Evolutionary conservation across 805 yeast genomes (phyloP).

Genomic region (Nakazawaea ishiwadae): DNA sequence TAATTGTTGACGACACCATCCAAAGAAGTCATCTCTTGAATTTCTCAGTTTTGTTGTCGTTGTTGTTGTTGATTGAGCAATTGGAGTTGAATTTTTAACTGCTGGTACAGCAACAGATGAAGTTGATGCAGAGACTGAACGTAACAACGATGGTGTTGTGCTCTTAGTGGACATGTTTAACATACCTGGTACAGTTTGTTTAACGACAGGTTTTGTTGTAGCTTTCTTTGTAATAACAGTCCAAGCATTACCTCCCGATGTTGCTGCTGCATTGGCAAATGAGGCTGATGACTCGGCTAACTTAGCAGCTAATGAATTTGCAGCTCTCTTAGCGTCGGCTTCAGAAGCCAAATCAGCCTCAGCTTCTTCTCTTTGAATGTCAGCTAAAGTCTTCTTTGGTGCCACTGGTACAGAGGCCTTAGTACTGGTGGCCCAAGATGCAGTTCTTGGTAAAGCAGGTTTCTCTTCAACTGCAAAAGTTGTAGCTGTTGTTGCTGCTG

Average conservation of each 20-base stretch:
- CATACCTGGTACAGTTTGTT: slow-evolving; percentile 6
- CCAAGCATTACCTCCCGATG: slow-evolving; percentile 24
- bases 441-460: slow-evolving; percentile 25
- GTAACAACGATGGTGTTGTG: slow-evolving; percentile 28
- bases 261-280: slow-evolving; percentile 17
- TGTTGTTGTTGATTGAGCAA: slow-evolving; percentile 7
- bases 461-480: slow-evolving; percentile 17
- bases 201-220: slow-evolving; percentile 20
- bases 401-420: slow-evolving; percentile 15
- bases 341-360: slow-evolving; percentile 26
- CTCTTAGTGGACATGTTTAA: slow-evolving; percentile 12
- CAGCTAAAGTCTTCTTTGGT: slow-evolving; percentile 50
- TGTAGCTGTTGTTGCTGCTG: slow-evolving; percentile 1
- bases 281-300: slow-evolving; percentile 19
- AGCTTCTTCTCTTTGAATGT: slow-evolving; percentile 58
- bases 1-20: slow-evolving; percentile 70
- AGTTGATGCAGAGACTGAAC: slow-evolving; percentile 30
- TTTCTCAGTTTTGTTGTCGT: slow-evolving; percentile 25
- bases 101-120: slow-evolving; percentile 8
- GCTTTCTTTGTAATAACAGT: slow-evolving; percentile 36
- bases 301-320: slow-evolving; percentile 19
- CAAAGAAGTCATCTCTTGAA: slow-evolving; percentile 53
- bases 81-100: slow-evolving; percentile 12
- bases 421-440: slow-evolving; percentile 33
- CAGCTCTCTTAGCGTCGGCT: slow-evolving; percentile 23